Conservation (phyloP, 768 basidiomycete species). For the Tephrocybe sp. region DNA sequence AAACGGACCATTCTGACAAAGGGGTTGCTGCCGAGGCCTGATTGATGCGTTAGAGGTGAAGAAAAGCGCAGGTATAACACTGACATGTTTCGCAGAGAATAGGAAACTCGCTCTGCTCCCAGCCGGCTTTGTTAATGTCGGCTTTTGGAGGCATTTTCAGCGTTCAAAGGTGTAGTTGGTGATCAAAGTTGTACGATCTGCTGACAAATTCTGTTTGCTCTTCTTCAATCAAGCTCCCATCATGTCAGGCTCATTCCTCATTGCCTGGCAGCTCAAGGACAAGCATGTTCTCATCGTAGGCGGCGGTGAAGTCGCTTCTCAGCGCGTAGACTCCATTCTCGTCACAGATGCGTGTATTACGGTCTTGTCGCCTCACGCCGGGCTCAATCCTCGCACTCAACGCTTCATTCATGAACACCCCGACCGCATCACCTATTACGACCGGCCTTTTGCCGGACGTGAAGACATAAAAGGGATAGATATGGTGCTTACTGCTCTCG, state of each 20-base stretch:
- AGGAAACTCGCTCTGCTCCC: conserved; percentile 93
- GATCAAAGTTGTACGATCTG: conserved; percentile 6
- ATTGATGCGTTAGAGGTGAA: conserved; percentile 3
- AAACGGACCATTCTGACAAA: conserved; percentile 89
- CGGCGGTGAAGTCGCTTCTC: conserved; percentile 89
- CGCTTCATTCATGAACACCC: conserved; percentile 47
- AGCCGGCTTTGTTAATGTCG: conserved; percentile 94
- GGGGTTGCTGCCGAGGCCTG: conserved; percentile 86
- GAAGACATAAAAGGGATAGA: conserved; percentile 71
- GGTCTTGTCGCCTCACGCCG: conserved; percentile 68
- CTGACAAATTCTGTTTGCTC: conserved; percentile 12
- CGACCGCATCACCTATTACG: conserved; percentile 64
- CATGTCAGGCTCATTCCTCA: conserved; percentile 65
- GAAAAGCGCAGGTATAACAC: conserved; percentile 24
- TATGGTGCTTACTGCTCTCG: conserved; percentile 94
- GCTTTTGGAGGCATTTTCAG: conserved; percentile 71
- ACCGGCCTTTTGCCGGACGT: conserved; percentile 64
- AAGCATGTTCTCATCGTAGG: conserved; percentile 90
- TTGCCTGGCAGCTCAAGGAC: conserved; percentile 90
- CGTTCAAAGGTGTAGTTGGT: conserved; percentile 11
- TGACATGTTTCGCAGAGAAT: conserved; percentile 92
- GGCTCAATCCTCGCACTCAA: conserved; percentile 63
- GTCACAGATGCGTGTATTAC: conserved; percentile 76
- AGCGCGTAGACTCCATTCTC: conserved; percentile 85
- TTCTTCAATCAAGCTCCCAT: background rate